phyloP scores from a whole-genome alignment of 129 eudicot species.

The Flaveria robusta region DNA sequence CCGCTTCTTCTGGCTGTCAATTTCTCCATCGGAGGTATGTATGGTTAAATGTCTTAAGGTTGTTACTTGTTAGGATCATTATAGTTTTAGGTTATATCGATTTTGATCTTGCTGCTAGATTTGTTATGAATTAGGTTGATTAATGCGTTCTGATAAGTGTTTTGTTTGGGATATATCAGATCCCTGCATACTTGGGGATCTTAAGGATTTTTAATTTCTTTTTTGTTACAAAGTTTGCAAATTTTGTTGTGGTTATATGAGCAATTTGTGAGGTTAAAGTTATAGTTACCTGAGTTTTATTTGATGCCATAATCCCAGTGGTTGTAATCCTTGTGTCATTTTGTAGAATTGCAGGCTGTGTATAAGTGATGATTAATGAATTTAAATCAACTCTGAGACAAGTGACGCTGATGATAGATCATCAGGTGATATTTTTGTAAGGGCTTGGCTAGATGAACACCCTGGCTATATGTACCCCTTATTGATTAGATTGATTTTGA shows the following conservation, averaged over 20 bases:
- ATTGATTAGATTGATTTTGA: too few species aligned
- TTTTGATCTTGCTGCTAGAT: not conserved
- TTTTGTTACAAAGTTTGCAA: not conserved
- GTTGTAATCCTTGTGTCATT: slow-evolving; percentile 2
- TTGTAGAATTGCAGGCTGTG: not conserved
- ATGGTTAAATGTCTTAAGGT: not conserved
- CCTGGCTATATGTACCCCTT: too few species aligned
- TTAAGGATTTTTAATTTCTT: not conserved
- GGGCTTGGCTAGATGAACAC: too few species aligned
- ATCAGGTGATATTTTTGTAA: not conserved
- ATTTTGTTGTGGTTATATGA: not conserved
- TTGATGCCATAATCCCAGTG: slow-evolving; percentile 8
- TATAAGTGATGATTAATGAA: not conserved
- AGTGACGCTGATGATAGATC: not conserved
- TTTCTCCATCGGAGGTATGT: slow-evolving; percentile 63
- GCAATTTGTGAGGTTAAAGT: not conserved
- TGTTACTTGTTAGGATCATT: slow-evolving; percentile 7
- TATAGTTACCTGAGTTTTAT: not conserved
- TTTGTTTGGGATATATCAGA: slow-evolving; percentile 18
- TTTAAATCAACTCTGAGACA: not conserved
- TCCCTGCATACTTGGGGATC: slow-evolving; percentile 9
- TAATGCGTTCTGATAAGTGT: not conserved
- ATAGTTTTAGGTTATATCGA: slow-evolving; percentile 8
- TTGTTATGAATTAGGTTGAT: not conserved
- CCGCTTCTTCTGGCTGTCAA: slow-evolving; percentile 74